These are phyloP conservation scores for Lipomyces oligophaga DNA, from an alignment of 805 yeast genomes.

Conservation along the genomic window DNA sequence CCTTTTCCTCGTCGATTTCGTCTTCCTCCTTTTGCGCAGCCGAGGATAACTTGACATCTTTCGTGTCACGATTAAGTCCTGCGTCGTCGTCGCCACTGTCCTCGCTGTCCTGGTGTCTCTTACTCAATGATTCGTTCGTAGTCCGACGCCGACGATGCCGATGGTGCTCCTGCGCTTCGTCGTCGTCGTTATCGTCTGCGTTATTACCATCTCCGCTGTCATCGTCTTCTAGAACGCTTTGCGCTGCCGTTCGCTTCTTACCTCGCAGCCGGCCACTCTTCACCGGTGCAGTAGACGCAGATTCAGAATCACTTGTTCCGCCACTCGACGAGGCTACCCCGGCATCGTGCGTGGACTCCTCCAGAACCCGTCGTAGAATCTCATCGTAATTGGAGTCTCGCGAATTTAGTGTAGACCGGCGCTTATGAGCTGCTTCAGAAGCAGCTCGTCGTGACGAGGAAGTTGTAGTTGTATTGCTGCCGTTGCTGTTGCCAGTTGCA, in stretches of 20 bases:
- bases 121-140: background rate
- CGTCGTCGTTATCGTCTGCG: conserved; percentile 1
- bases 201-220: conserved; percentile 1
- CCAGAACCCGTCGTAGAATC: conserved; percentile 41
- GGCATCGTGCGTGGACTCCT: conserved; percentile 40
- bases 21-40: background rate
- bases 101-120: conserved; percentile 1
- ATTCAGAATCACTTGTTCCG: background rate
- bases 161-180: background rate
- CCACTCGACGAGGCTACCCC: no score
- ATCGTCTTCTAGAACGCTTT: conserved; percentile 25
- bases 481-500: background rate
- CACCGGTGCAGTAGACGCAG: background rate
- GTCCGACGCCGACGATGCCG: background rate
- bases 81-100: background rate
- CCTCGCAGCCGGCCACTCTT: conserved; percentile 10
- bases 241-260: conserved; percentile 25
- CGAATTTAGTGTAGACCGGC: conserved; percentile 35
- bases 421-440: conserved; percentile 23
- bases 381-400: conserved; percentile 39
- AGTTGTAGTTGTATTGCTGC: background rate
- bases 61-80: background rate
- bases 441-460: conserved; percentile 7
- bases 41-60: no score
- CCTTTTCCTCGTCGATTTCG: conserved; percentile 1